Percentiles rank a stretch among this genome's conserved stretches.
phyloP scores from a whole-genome alignment of 169 alveolate genomes.

The Theileria sp. region DNA sequence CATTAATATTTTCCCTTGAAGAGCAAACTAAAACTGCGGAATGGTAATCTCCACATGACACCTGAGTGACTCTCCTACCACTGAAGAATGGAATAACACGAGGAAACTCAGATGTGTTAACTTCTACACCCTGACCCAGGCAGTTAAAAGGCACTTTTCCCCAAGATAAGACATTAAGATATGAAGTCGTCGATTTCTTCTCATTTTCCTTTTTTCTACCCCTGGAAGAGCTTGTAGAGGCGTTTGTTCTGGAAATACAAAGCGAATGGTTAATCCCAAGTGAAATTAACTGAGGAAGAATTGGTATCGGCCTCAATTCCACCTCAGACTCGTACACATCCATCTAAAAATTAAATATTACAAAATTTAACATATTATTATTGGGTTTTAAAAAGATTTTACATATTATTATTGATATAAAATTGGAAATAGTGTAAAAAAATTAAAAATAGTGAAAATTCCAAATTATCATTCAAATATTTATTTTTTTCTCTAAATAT shows the following conservation, averaged over 20 bases:
- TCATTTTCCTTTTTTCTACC: background rate
- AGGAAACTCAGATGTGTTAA: slow-evolving; percentile 53
- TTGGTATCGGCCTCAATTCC: background rate
- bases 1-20: slow-evolving; percentile 32
- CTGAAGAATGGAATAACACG: slow-evolving; percentile 59
- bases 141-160: slow-evolving; percentile 57
- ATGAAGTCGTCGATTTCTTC: slow-evolving; percentile 2
- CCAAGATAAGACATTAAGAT: slow-evolving; percentile 55
- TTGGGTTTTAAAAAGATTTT: background rate
- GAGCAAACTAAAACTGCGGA: slow-evolving; percentile 69
- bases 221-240: background rate
- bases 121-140: slow-evolving; percentile 71
- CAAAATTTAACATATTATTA: background rate
- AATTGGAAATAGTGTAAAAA: background rate
- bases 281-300: slow-evolving; percentile 30
- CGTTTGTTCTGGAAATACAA: slow-evolving; percentile 36
- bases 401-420: background rate
- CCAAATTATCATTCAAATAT: background rate
- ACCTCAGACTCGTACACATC: slow-evolving; percentile 2
- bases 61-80: slow-evolving; percentile 57
- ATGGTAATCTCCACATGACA: slow-evolving; percentile 67
- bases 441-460: background rate
- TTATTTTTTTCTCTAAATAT: background rate
- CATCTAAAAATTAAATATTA: background rate
- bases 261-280: slow-evolving; percentile 64